Evolutionary conservation across 2,329 filamentous ascomycete genomes (phyloP).

Genomic region (Sclerotinia subarctica): DNA sequence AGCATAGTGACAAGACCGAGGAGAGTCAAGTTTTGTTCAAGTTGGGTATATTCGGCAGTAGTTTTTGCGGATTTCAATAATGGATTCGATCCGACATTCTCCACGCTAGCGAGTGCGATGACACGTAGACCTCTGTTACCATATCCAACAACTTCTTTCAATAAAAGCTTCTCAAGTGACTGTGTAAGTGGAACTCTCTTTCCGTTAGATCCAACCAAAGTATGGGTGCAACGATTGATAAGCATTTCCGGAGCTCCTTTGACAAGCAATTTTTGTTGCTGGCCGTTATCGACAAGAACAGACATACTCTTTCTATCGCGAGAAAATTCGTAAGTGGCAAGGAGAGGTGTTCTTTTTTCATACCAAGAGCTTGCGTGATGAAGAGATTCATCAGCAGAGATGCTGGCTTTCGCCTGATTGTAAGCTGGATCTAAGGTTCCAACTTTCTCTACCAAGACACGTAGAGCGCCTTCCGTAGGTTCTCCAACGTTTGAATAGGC

Average conservation of each 20-base stretch:
- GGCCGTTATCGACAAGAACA: slow-evolving; percentile 72
- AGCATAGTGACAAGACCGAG: slow-evolving; percentile 94
- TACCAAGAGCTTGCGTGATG: slow-evolving; percentile 84
- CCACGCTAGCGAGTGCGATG: slow-evolving; percentile 84
- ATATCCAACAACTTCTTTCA: slow-evolving; percentile 81
- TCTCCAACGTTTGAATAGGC: slow-evolving; percentile 84
- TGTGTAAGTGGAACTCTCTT: slow-evolving; percentile 70
- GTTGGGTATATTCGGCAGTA: slow-evolving; percentile 75
- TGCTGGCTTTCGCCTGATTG: slow-evolving; percentile 50
- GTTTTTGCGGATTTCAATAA: slow-evolving; percentile 74
- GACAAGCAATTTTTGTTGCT: slow-evolving; percentile 77
- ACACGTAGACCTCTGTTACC: slow-evolving; percentile 91
- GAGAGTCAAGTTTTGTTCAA: slow-evolving; percentile 93
- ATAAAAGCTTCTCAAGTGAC: slow-evolving; percentile 66
- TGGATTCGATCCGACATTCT: slow-evolving; percentile 68
- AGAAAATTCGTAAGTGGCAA: slow-evolving; percentile 94
- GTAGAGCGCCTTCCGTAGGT: slow-evolving; percentile 89
- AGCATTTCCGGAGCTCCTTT: slow-evolving; percentile 96
- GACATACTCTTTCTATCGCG: slow-evolving; percentile 99
- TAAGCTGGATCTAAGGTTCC: slow-evolving; percentile 58
- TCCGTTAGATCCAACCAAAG: slow-evolving; percentile 73
- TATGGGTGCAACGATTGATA: slow-evolving; percentile 84
- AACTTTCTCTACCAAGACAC: slow-evolving; percentile 90
- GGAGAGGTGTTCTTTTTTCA: slow-evolving; percentile 68
- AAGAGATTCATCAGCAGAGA: slow-evolving; percentile 58